phyloP scores from a whole-genome alignment of 148 eudicot genomes.

The Rhododendron henanense region DNA sequence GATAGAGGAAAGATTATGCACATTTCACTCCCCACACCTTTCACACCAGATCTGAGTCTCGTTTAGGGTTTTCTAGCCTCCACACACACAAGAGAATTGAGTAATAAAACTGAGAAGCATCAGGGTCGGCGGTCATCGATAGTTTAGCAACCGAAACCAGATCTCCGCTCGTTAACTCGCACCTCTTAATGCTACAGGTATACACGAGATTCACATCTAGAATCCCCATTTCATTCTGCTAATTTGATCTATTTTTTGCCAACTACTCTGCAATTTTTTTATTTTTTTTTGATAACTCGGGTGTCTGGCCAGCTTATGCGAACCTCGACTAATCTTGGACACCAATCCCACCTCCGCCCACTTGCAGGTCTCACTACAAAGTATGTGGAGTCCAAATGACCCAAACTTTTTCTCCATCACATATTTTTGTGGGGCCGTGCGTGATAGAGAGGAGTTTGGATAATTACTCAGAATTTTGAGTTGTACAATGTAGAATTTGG shows the following conservation, averaged over 20 bases:
- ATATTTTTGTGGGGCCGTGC: too few relatives aligned
- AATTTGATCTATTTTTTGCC: not conserved
- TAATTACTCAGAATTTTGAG: not conserved
- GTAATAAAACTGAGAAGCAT: not conserved
- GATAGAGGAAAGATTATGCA: not conserved
- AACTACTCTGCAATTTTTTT: not conserved
- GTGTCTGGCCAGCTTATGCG: too few relatives aligned
- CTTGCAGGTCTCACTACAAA: too few relatives aligned
- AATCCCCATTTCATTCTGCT: not conserved
- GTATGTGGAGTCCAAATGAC: too few relatives aligned
- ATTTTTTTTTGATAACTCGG: not conserved
- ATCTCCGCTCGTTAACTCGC: not conserved
- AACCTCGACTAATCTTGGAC: too few relatives aligned
- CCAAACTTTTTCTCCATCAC: too few relatives aligned
- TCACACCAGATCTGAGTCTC: not conserved
- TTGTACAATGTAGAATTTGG: not conserved
- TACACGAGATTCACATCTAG: not conserved
- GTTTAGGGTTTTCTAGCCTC: not conserved
- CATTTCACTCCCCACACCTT: not conserved
- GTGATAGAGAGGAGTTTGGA: too few relatives aligned
- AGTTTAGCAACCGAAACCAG: not conserved
- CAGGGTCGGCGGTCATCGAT: not conserved
- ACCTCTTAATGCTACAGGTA: slow-evolving; percentile 2
- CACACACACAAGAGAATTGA: too few relatives aligned
- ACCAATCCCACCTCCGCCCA: too few relatives aligned